These are phyloP conservation scores for Crithidia bombi DNA, from an alignment of 208 protist species.

Conservation along the genomic window DNA sequence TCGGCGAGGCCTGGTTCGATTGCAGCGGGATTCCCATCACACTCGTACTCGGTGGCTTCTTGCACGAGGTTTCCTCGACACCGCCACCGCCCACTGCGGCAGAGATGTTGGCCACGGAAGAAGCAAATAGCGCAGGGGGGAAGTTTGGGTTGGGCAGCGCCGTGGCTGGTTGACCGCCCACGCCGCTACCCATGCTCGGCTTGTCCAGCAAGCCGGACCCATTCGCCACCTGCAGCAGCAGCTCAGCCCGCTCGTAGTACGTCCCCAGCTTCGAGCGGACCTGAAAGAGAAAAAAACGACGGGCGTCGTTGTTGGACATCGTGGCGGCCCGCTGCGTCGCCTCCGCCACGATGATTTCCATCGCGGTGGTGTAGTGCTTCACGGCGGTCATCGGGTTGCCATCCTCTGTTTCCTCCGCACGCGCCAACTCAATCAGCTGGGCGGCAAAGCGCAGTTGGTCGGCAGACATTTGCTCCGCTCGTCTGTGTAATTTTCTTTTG, in stretches of 20 bases:
- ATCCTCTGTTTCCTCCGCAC: conserved; percentile 65
- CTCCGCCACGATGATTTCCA: conserved; percentile 67
- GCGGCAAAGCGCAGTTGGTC: conserved; percentile 43
- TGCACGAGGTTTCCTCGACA: background rate
- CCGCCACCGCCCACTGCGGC: conserved; percentile 13
- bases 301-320: conserved; percentile 39
- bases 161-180: conserved; percentile 10
- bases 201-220: conserved; percentile 69
- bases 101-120: conserved; percentile 4
- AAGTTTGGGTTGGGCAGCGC: conserved; percentile 10
- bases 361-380: conserved; percentile 73
- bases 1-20: background rate
- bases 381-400: conserved; percentile 79
- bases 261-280: conserved; percentile 58
- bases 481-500: too few species aligned
- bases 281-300: conserved; percentile 78
- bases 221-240: conserved; percentile 69
- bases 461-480: conserved; percentile 8
- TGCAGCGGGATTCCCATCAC: conserved; percentile 66
- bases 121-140: conserved; percentile 36
- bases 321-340: conserved; percentile 35
- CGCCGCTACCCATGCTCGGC: conserved; percentile 35
- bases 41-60: conserved; percentile 9
- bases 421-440: conserved; percentile 63
- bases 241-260: conserved; percentile 70